Percentiles rank a stretch among this genome's conserved stretches.
These are phyloP conservation scores for Magnusiomyces ingens DNA, from an alignment of 1,139 yeast genomes.

Conservation along the genomic window DNA sequence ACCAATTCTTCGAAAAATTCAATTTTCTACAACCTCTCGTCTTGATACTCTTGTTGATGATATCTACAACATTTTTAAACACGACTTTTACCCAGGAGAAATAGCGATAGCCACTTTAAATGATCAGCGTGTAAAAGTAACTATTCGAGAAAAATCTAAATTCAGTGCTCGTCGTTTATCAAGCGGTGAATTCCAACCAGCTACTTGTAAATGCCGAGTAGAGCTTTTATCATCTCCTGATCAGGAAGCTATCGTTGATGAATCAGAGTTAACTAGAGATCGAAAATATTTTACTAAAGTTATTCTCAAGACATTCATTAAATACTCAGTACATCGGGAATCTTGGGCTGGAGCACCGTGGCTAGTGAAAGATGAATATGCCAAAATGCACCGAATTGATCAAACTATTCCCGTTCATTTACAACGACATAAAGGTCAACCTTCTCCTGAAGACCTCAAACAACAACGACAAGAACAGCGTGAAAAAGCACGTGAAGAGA, in stretches of 20 bases:
- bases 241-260: constrained; percentile 59
- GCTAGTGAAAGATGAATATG: constrained; percentile 79
- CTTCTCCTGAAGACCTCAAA: constrained; percentile 15
- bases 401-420: constrained; percentile 32
- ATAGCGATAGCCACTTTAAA: constrained; percentile 51
- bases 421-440: constrained; percentile 18
- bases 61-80: constrained; percentile 60
- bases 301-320: constrained; percentile 81
- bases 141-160: constrained; percentile 49
- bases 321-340: constrained; percentile 74
- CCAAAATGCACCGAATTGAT: constrained; percentile 33
- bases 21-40: constrained; percentile 77
- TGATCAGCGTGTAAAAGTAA: constrained; percentile 42
- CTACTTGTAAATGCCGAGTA: constrained; percentile 66
- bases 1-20: constrained; percentile 78
- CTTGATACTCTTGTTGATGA: constrained; percentile 83
- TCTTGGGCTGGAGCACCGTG: constrained; percentile 92
- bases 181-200: constrained; percentile 47
- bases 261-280: constrained; percentile 69
- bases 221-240: constrained; percentile 43
- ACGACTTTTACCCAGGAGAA: constrained; percentile 91
- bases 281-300: constrained; percentile 84
- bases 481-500: constrained; percentile 12
- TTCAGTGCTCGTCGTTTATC: constrained; percentile 36
- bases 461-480: constrained; percentile 13